A percentile compares a stretch with the other conserved stretches of the same genome.
Evolutionary conservation across 2,329 filamentous ascomycete genomes (phyloP).

Genomic region (Hymenoscyphus infarciens): DNA sequence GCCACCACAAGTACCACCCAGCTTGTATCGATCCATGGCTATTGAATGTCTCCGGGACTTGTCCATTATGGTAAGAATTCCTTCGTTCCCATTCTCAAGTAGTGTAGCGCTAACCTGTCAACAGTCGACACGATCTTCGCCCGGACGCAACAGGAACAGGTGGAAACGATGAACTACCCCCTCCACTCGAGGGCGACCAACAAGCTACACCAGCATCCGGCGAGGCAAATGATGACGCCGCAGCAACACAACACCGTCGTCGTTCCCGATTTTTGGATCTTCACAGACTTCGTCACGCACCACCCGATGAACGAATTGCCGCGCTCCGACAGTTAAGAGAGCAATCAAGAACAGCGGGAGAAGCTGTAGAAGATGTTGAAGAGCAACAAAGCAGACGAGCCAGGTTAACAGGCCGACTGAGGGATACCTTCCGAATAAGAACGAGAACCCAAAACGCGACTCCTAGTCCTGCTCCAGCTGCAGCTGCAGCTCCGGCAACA

Average conservation of each 20-base stretch:
- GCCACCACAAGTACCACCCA: constrained; percentile 65
- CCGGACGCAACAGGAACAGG: constrained; percentile 25
- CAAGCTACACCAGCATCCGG: constrained; percentile 25
- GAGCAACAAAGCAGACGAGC: constrained; percentile 28
- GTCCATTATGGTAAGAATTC: constrained; percentile 60
- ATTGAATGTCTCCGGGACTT: constrained; percentile 66
- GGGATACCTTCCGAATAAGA: constrained; percentile 30
- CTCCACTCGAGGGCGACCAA: constrained; percentile 26
- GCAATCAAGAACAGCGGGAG: constrained; percentile 30
- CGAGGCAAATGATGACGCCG: constrained; percentile 34
- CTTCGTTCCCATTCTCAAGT: not conserved
- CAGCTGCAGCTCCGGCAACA: not conserved
- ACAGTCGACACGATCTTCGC: constrained; percentile 38
- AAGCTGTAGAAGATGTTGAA: constrained; percentile 19
- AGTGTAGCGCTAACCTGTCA: constrained; percentile 16
- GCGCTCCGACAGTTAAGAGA: constrained; percentile 50
- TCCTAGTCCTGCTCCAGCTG: not conserved
- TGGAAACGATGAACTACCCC: constrained; percentile 27
- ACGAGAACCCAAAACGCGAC: constrained; percentile 28
- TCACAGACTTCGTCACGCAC: constrained; percentile 54
- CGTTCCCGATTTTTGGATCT: constrained; percentile 54
- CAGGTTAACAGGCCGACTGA: constrained; percentile 30
- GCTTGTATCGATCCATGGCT: constrained; percentile 68
- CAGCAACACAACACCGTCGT: constrained; percentile 41
- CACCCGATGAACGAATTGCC: constrained; percentile 59